A percentile compares a stretch with the other conserved stretches of the same genome.
phyloP scores from a whole-genome alignment of 2,329 filamentous ascomycete genomes.

The Aureobasidium lini region DNA sequence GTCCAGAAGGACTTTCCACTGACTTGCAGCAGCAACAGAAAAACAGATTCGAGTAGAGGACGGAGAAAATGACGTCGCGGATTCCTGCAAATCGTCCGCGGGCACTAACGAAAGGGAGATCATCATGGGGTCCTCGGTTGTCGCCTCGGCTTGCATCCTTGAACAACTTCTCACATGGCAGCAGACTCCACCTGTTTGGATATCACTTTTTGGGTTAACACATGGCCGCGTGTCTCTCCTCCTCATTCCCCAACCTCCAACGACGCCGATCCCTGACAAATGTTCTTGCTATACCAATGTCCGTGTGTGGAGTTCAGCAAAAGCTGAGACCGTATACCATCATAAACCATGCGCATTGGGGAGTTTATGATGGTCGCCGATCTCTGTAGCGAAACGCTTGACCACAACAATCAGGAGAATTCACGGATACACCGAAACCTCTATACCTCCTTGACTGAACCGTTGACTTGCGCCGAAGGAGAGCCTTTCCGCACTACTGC shows the following conservation, averaged over 20 bases:
- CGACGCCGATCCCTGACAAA: neutral
- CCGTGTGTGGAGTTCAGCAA: neutral
- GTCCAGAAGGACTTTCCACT: neutral
- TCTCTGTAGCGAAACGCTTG: neutral
- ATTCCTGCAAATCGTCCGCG: neutral
- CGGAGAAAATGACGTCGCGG: neutral
- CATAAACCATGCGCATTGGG: neutral
- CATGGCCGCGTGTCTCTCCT: neutral
- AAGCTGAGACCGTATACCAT: neutral
- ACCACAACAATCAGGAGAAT: neutral
- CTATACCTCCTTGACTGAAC: neutral
- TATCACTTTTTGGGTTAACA: neutral
- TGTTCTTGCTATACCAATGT: neutral
- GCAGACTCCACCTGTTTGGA: neutral
- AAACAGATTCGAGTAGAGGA: neutral
- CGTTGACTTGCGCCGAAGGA: neutral
- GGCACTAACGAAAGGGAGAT: neutral
- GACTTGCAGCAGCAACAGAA: neutral
- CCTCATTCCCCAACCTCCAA: neutral
- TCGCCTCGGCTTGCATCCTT: neutral
- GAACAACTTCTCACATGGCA: neutral
- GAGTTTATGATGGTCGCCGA: neutral
- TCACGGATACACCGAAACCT: neutral
- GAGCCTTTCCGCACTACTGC: neutral
- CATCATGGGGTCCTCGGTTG: constrained; percentile 1